Conservation (phyloP, 345 rosid species). For the Garcia nutans region DNA sequence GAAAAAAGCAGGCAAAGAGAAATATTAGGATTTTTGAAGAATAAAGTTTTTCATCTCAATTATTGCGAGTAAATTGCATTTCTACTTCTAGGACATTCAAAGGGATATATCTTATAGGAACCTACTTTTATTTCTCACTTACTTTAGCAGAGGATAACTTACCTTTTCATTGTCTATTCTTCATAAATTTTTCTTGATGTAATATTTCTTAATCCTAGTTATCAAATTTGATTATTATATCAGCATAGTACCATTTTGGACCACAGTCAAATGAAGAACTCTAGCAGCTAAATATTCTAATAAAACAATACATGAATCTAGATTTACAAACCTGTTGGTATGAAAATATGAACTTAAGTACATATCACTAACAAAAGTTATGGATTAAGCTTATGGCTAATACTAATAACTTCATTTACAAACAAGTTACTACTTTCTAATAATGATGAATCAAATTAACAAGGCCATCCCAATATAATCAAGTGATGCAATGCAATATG, state of each 20-base stretch:
- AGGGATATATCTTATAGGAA: too few relatives aligned
- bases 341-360: not conserved
- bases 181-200: not conserved
- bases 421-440: not conserved
- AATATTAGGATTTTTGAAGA: too few relatives aligned
- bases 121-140: too few relatives aligned
- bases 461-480: not conserved
- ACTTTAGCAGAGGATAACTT: not conserved
- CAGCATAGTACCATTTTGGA: not conserved
- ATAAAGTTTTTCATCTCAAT: too few relatives aligned
- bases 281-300: not conserved
- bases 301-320: not conserved
- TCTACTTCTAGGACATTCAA: too few relatives aligned
- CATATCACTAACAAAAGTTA: not conserved
- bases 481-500: not conserved
- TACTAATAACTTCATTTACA: conserved; percentile 7
- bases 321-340: too few relatives aligned
- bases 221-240: not conserved
- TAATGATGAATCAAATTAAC: not conserved
- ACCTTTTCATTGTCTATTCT: not conserved
- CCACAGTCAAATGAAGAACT: not conserved
- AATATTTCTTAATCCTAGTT: not conserved
- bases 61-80: too few relatives aligned
- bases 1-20: too few relatives aligned
- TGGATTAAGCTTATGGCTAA: not conserved